phyloP scores from a whole-genome alignment of 192 early-diverging fungal genomes.

The Coemansia sp. region DNA sequence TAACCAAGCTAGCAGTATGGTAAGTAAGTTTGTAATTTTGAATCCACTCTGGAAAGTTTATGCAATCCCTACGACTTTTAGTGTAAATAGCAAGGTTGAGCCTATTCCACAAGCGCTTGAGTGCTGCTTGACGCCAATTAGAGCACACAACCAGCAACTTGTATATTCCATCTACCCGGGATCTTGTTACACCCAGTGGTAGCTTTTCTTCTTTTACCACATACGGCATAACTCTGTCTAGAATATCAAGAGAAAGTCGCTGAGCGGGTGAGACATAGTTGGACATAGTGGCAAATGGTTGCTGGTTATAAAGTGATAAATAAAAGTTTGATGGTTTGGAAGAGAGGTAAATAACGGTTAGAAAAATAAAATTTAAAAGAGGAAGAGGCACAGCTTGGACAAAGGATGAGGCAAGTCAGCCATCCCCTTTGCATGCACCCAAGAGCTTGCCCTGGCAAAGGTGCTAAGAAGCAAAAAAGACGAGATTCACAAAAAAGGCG shows the following conservation, averaged over 20 bases:
- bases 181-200: background rate
- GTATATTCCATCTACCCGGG: background rate
- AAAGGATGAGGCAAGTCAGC: too few species aligned
- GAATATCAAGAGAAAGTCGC: background rate
- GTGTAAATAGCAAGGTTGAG: background rate
- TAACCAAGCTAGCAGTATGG: background rate
- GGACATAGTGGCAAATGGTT: background rate
- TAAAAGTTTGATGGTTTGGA: background rate
- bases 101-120: background rate
- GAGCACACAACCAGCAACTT: slow-evolving; percentile 6
- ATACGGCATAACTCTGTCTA: background rate
- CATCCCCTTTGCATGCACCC: too few species aligned
- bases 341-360: background rate
- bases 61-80: too few species aligned
- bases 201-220: background rate
- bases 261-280: background rate
- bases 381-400: background rate
- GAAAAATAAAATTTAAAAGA: background rate
- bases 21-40: background rate
- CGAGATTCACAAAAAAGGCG: too few species aligned
- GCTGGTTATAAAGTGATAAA: background rate
- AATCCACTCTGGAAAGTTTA: background rate
- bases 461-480: too few species aligned
- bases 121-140: background rate
- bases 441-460: too few species aligned